Percentiles rank a stretch among this genome's conserved stretches.
Evolutionary conservation across 2,329 filamentous ascomycete genomes (phyloP).

Genomic region (Coleophoma eucalyptorum): DNA sequence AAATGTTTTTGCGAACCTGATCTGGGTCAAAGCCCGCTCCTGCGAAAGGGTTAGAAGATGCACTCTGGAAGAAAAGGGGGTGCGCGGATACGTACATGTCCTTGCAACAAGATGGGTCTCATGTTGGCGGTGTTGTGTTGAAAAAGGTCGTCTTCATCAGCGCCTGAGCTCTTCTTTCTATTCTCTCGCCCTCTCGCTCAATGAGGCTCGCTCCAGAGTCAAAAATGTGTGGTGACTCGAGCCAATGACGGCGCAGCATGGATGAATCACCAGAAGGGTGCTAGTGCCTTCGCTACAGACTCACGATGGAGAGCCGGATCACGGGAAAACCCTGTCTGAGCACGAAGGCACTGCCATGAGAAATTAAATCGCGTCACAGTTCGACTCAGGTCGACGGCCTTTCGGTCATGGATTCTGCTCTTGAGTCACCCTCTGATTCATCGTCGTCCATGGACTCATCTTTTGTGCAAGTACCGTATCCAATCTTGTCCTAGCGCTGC

Average conservation of each 20-base stretch:
- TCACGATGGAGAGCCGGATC: too few relatives aligned
- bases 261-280: background rate
- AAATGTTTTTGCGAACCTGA: slow-evolving; percentile 56
- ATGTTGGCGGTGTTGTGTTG: slow-evolving; percentile 52
- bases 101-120: slow-evolving; percentile 94
- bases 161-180: background rate
- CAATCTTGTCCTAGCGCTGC: too few relatives aligned
- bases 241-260: slow-evolving; percentile 1
- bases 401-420: too few relatives aligned
- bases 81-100: slow-evolving; percentile 62
- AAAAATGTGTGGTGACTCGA: slow-evolving; percentile 2
- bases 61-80: background rate
- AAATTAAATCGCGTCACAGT: too few relatives aligned
- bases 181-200: background rate
- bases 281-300: too few relatives aligned
- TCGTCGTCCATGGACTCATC: too few relatives aligned
- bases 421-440: too few relatives aligned
- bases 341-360: too few relatives aligned
- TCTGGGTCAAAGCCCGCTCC: slow-evolving; percentile 93
- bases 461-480: too few relatives aligned
- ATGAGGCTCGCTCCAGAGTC: background rate
- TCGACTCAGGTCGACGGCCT: too few relatives aligned
- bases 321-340: too few relatives aligned
- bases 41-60: slow-evolving; percentile 29
- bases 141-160: background rate